Percentiles rank a stretch among this genome's conserved stretches.
These are phyloP conservation scores for Coprinellus micaceus DNA, from an alignment of 768 basidiomycete genomes.

Conservation along the genomic window DNA sequence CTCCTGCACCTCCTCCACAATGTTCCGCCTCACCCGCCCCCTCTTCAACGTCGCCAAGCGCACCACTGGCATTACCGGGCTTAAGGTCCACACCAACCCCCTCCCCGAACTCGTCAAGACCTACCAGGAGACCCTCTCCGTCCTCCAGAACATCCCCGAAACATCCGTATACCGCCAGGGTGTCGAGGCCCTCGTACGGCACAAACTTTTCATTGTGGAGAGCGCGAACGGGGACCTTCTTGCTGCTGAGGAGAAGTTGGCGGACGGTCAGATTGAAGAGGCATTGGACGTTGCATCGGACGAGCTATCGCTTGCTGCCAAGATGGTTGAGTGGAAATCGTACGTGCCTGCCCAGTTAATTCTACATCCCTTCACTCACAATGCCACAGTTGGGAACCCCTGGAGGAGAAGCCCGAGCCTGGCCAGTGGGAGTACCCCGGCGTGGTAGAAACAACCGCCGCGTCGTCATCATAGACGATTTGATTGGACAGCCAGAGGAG, in stretches of 20 bases:
- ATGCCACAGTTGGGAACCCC: slow-evolving; percentile 73
- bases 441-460: slow-evolving; percentile 44
- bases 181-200: slow-evolving; percentile 78
- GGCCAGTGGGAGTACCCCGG: slow-evolving; percentile 89
- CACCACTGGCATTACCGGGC: slow-evolving; percentile 84
- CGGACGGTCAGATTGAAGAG: slow-evolving; percentile 87
- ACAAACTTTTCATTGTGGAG: slow-evolving; percentile 73
- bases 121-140: slow-evolving; percentile 73
- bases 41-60: slow-evolving; percentile 61
- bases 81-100: slow-evolving; percentile 80
- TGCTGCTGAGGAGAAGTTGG: slow-evolving; percentile 67
- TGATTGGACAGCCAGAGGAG: background rate
- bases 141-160: slow-evolving; percentile 67
- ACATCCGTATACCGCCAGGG: slow-evolving; percentile 88
- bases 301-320: slow-evolving; percentile 70
- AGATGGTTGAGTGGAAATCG: slow-evolving; percentile 97
- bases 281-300: slow-evolving; percentile 77
- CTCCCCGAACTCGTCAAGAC: slow-evolving; percentile 72
- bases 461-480: slow-evolving; percentile 17
- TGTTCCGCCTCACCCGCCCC: slow-evolving; percentile 78
- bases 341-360: slow-evolving; percentile 26
- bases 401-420: slow-evolving; percentile 74
- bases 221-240: slow-evolving; percentile 62
- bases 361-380: slow-evolving; percentile 4
- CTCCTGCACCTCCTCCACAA: slow-evolving; percentile 31